A percentile compares a stretch with the other conserved stretches of the same genome.
These are phyloP conservation scores for Xylariaceae sp. DNA, from an alignment of 2,329 filamentous ascomycete species.

Conservation along the genomic window DNA sequence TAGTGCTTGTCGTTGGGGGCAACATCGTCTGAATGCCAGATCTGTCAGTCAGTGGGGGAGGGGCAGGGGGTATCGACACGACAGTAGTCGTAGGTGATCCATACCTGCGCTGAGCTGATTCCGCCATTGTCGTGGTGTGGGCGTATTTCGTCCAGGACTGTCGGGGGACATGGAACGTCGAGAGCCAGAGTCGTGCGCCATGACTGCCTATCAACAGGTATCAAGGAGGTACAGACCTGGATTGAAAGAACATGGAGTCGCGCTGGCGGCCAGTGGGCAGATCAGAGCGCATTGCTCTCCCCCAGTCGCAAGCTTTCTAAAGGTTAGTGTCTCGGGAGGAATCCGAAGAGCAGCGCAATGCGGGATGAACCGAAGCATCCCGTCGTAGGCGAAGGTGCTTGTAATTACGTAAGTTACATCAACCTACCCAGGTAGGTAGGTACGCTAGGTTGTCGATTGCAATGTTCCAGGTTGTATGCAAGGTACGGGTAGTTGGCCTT, in stretches of 20 bases:
- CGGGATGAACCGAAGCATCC: too few species aligned
- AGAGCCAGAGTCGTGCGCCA: constrained; percentile 59
- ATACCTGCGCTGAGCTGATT: constrained; percentile 72
- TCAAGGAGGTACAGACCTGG: constrained; percentile 23
- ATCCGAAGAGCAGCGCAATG: too few species aligned
- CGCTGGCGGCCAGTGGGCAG: constrained; percentile 15
- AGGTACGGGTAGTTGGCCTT: too few species aligned
- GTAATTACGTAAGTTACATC: too few species aligned
- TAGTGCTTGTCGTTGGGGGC: constrained; percentile 61
- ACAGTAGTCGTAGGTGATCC: constrained; percentile 25
- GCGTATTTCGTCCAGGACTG: constrained; percentile 77
- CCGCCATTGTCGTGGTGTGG: constrained; percentile 69
- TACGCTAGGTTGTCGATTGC: too few species aligned
- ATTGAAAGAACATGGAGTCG: constrained; percentile 26
- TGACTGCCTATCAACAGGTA: constrained; percentile 32
- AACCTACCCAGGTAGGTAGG: too few species aligned
- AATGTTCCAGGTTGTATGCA: too few species aligned
- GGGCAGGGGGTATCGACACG: background rate
- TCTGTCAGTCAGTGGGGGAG: constrained; percentile 15
- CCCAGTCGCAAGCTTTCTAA: constrained; percentile 15
- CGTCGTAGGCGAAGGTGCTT: too few species aligned
- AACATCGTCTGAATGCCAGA: constrained; percentile 42
- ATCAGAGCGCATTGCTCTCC: constrained; percentile 28
- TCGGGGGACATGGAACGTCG: constrained; percentile 65
- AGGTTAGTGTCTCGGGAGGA: too few species aligned